Evolutionary conservation across 2,329 filamentous ascomycete species (phyloP), one percentile per base, ranked within the genome.

Genomic region (Pochonia chlamydosporia): DNA sequence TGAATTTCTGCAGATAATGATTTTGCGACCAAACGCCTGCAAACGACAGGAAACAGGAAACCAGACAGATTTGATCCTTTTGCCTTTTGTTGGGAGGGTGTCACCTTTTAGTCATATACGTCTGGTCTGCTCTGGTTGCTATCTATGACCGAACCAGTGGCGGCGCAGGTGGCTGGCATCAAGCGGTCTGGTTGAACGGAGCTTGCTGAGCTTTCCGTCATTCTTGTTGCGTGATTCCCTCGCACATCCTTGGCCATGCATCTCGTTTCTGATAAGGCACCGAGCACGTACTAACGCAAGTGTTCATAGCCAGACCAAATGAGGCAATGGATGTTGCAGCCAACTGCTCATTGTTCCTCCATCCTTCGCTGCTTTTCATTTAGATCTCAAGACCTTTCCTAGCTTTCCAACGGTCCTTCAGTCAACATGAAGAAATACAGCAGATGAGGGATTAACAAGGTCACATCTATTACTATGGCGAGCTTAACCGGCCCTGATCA

Each of bases 121-220:
- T n/a, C n/a, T 14, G n/a, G n/a, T n/a, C n/a, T n/a, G n/a, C 7
- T 33, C 8, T 11, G 26, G 4, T 33, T 8, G n/a, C 24, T 11
- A 30, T 43, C 18, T 43, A n/a, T 43, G 37, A 14, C 28, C n/a
- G 35, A 36, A 21, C 37, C 35, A 24, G 26, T 16, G 26, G 20
- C 14, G 37, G 30, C 31, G 40, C 24, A 31, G 40, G 40, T 37
- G 41, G 25, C 46, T 43, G 33, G 43, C 33, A 18, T 24, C 13
- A 37, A 39, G 43, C 43, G 39, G 40, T 47, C 31, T 39, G 35
- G n/a, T n/a, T n/a, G n/a, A n/a, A n/a, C n/a, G n/a, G n/a, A n/a
- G n/a, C n/a, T 14, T 6, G 30, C 30, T 33, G 13, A 13, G 10
- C 24, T 21, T 16, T 6, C 14, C 20, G 13, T 4, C 14, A 18